These are phyloP conservation scores for Schizosaccharomyces octosporus DNA, from an alignment of 805 yeast genomes.

Conservation along the genomic window DNA sequence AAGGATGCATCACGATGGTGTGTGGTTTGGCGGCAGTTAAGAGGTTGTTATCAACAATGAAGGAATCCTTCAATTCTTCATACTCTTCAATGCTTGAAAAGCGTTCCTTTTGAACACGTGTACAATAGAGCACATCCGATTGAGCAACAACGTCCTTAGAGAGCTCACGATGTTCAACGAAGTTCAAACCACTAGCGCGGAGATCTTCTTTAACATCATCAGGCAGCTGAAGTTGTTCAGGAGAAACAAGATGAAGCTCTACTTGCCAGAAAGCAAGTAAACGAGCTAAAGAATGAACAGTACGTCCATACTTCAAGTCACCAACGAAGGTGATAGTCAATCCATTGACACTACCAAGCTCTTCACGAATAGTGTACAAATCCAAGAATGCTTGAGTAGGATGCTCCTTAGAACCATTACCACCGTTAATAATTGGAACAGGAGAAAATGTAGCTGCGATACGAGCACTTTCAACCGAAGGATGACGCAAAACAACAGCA, in stretches of 20 bases:
- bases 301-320: constrained; percentile 92
- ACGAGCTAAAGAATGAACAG: constrained; percentile 87
- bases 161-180: constrained; percentile 47
- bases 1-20: constrained; percentile 97
- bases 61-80: constrained; percentile 70
- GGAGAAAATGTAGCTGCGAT: constrained; percentile 92
- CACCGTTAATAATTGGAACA: constrained; percentile 91
- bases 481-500: constrained; percentile 92
- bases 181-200: constrained; percentile 39
- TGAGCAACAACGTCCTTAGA: constrained; percentile 66
- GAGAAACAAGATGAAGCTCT: constrained; percentile 73
- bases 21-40: constrained; percentile 84
- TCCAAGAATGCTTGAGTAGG: constrained; percentile 97
- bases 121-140: constrained; percentile 90
- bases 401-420: constrained; percentile 86
- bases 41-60: constrained; percentile 77
- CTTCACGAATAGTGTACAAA: constrained; percentile 94
- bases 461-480: constrained; percentile 72
- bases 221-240: constrained; percentile 71
- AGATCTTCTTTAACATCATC: constrained; percentile 44
- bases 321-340: constrained; percentile 97
- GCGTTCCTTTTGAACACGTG: constrained; percentile 95
- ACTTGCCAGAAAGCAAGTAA: constrained; percentile 81
- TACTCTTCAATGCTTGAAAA: constrained; percentile 53
- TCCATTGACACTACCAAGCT: constrained; percentile 93